Evolutionary conservation across 441 rosid genomes (phyloP).

Genomic region (Erysimum cheiri): DNA sequence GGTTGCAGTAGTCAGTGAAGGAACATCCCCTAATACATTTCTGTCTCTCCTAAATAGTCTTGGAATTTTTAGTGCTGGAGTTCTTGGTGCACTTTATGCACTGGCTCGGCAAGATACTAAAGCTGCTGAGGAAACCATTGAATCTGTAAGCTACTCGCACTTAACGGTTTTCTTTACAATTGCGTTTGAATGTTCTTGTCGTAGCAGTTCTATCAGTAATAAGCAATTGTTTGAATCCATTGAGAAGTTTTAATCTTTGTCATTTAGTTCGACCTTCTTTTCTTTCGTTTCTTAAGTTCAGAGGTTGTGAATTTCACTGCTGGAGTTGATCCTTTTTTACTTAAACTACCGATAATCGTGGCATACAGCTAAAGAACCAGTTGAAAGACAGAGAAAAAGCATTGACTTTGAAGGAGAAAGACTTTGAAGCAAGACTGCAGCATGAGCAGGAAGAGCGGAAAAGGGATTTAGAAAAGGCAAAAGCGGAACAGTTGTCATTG

Average conservation of each 20-base stretch:
- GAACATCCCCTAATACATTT: conserved; percentile 62
- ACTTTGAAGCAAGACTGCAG: conserved; percentile 60
- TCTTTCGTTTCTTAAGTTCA: background rate
- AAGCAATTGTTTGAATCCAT: conserved; percentile 7
- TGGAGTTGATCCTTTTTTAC: conserved; percentile 11
- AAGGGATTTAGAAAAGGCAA: conserved; percentile 55
- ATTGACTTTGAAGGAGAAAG: conserved; percentile 57
- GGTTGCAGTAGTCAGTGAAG: conserved; percentile 54
- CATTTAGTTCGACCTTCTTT: conserved; percentile 15
- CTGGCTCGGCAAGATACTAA: conserved; percentile 69
- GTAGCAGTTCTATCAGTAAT: background rate
- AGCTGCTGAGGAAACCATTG: conserved; percentile 56
- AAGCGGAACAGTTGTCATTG: conserved; percentile 66
- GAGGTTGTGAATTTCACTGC: conserved; percentile 8
- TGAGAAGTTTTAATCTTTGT: background rate
- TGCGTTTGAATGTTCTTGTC: conserved; percentile 5
- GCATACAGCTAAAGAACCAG: conserved; percentile 66
- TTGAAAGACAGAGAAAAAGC: conserved; percentile 77
- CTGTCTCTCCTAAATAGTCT: conserved; percentile 76
- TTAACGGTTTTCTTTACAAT: background rate
- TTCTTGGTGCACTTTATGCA: conserved; percentile 89
- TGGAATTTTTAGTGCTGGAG: conserved; percentile 75
- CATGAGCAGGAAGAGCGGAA: conserved; percentile 64
- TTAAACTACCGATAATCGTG: conserved; percentile 9
- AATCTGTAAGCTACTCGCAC: conserved; percentile 62